phyloP scores from a whole-genome alignment of 2,329 filamentous ascomycete species.

The Paramyrothecium roridum region DNA sequence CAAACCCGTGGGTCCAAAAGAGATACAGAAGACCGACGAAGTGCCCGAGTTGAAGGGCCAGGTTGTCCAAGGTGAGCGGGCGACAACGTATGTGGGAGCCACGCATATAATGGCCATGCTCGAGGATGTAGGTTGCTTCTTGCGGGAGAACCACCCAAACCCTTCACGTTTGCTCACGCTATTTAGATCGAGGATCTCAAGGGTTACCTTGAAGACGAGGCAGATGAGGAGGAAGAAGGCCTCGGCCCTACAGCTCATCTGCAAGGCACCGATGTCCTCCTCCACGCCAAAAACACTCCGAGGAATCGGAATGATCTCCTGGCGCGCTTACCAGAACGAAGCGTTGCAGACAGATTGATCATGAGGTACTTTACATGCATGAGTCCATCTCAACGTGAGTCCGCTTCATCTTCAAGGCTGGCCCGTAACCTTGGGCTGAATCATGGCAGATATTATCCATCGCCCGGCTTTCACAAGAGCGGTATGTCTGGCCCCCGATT shows the following conservation, averaged over 20 bases:
- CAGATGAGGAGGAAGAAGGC: constrained; percentile 30
- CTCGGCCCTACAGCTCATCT: constrained; percentile 27
- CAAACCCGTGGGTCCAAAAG: neutral
- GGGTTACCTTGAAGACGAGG: constrained; percentile 50
- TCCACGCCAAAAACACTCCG: constrained; percentile 35
- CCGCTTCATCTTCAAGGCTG: neutral
- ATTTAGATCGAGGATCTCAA: constrained; percentile 56
- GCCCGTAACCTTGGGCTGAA: constrained; percentile 4
- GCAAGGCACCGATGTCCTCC: constrained; percentile 37
- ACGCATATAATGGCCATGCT: constrained; percentile 60
- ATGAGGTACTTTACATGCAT: constrained; percentile 51
- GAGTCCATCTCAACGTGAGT: constrained; percentile 48
- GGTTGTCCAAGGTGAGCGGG: constrained; percentile 38
- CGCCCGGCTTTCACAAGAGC: constrained; percentile 47
- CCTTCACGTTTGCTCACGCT: constrained; percentile 5
- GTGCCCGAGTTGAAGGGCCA: constrained; percentile 30
- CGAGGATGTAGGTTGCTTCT: constrained; percentile 46
- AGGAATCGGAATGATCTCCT: constrained; percentile 44
- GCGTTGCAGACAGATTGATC: constrained; percentile 46
- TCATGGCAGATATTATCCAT: constrained; percentile 45
- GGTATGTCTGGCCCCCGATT: constrained; percentile 22
- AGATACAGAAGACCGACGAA: constrained; percentile 6
- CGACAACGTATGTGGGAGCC: constrained; percentile 53
- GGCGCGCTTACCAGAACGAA: constrained; percentile 41
- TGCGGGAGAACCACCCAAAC: neutral